These are phyloP conservation scores for Pyrenopolyporus hunteri DNA, from an alignment of 495 filamentous ascomycete species.

Conservation along the genomic window DNA sequence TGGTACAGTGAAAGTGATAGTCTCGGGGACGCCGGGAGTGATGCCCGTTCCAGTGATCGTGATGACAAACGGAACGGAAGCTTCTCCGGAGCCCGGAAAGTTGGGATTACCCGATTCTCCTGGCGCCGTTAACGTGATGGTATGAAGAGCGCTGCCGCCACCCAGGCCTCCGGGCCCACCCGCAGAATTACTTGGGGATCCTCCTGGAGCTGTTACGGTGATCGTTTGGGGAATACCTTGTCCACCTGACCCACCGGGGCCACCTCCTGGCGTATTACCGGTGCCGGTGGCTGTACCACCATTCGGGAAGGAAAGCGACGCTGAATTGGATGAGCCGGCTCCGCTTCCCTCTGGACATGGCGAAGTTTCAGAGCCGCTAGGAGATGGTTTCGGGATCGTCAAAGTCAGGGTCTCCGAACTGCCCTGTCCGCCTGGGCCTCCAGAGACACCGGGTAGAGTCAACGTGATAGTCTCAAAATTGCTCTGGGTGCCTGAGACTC, in stretches of 20 bases:
- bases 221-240: slow-evolving; percentile 31
- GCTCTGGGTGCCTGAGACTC: too few species aligned
- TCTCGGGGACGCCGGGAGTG: slow-evolving; percentile 21
- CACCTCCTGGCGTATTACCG: slow-evolving; percentile 10
- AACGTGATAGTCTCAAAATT: too few species aligned
- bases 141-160: slow-evolving; percentile 16
- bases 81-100: slow-evolving; percentile 12
- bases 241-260: slow-evolving; percentile 17
- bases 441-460: too few species aligned
- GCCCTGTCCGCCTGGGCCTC: slow-evolving; percentile 16
- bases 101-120: slow-evolving; percentile 13
- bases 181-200: slow-evolving; percentile 23
- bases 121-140: slow-evolving; percentile 22
- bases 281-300: slow-evolving; percentile 14
- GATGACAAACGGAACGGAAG: slow-evolving; percentile 13
- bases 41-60: slow-evolving; percentile 27
- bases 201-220: slow-evolving; percentile 38
- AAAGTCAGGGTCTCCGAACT: slow-evolving; percentile 30
- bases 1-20: slow-evolving; percentile 23
- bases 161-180: slow-evolving; percentile 26
- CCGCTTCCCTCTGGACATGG: slow-evolving; percentile 28
- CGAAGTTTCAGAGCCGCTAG: slow-evolving; percentile 16
- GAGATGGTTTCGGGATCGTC: slow-evolving; percentile 30
- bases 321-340: not conserved
- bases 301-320: not conserved